Evolutionary conservation across 495 filamentous ascomycete genomes (phyloP), one percentile per base, ranked within the genome.

Genomic region (Penicillium egyptiacum): DNA sequence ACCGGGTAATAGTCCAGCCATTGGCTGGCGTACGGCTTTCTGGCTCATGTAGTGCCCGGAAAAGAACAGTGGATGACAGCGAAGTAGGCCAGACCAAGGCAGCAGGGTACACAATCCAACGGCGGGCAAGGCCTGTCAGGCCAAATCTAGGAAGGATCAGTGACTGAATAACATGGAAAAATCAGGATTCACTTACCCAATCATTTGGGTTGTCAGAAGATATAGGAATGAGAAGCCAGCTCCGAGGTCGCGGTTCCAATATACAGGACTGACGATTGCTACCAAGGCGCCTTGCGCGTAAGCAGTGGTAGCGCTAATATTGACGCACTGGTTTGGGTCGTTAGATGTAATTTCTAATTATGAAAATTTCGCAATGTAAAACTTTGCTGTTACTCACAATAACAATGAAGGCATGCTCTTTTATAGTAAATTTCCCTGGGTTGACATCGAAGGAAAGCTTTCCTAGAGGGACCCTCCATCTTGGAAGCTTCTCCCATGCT

Each of bases 381-480:
- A 33, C 1, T 28, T 12, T 76, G 75, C 4, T 49, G 51, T 16
- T 22, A 52, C 60, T 58, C 35, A 79, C 83, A 81, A 88, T 89
- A 9, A 84, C 83, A 52, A 89, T 86, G 41, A 89, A 76, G 7
- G 85, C 78, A 61, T 89, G 86, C 59, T 88, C 85, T 63, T 88
- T 89, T 61, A 87, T 76, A 60, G 86, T 89, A 70, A 89, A 89
- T 22, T 77, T 79, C 0, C 86, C 84, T 1, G 84, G 85, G 61
- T 88, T 88, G 40, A 71, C 50, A 17, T 71, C 70, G 11, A 75
- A 73, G 59, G 77, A 73, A 12, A 70, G 72, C 19, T 79, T 77
- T 16, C 86, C 84, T 9, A 88, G 63, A 8, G 83, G 82, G 81
- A 79, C 70, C 83, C 82, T 50, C 83, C 84, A 50, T 79, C 79